A percentile compares a stretch with the other conserved stretches of the same genome.
Evolutionary conservation across 2,329 filamentous ascomycete genomes (phyloP).

Genomic region (Cordyceps sp.): DNA sequence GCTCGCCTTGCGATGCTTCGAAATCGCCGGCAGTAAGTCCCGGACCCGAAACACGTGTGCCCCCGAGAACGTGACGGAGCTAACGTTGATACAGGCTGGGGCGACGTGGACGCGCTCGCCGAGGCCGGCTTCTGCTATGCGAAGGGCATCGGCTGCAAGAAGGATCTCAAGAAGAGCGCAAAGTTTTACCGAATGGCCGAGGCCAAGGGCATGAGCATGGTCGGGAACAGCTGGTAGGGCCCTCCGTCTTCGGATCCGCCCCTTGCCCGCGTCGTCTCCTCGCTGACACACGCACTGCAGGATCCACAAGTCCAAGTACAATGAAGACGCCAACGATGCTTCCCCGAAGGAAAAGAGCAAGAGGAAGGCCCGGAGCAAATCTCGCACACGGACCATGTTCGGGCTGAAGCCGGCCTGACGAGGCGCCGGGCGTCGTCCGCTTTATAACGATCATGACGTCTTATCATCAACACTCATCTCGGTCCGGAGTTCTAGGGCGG

Average conservation of each 20-base stretch:
- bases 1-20: conserved; percentile 80
- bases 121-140: conserved; percentile 96
- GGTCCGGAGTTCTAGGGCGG: no score
- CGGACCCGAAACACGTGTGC: neutral
- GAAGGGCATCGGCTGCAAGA: conserved; percentile 84
- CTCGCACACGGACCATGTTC: conserved; percentile 59
- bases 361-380: conserved; percentile 61
- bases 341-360: conserved; percentile 24
- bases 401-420: conserved; percentile 21
- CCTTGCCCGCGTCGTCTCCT: neutral
- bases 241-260: neutral
- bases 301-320: conserved; percentile 95
- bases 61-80: neutral
- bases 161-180: conserved; percentile 87
- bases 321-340: conserved; percentile 37
- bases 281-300: conserved; percentile 30
- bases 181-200: conserved; percentile 83
- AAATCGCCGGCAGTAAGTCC: conserved; percentile 70
- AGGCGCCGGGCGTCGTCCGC: neutral
- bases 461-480: neutral
- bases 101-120: conserved; percentile 81
- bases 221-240: conserved; percentile 91
- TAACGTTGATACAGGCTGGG: conserved; percentile 46
- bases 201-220: conserved; percentile 89
- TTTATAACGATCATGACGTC: neutral